Percentiles rank a stretch among this genome's conserved stretches.
phyloP scores from a whole-genome alignment of 1,139 yeast species.

The Kodamaea suecica region DNA sequence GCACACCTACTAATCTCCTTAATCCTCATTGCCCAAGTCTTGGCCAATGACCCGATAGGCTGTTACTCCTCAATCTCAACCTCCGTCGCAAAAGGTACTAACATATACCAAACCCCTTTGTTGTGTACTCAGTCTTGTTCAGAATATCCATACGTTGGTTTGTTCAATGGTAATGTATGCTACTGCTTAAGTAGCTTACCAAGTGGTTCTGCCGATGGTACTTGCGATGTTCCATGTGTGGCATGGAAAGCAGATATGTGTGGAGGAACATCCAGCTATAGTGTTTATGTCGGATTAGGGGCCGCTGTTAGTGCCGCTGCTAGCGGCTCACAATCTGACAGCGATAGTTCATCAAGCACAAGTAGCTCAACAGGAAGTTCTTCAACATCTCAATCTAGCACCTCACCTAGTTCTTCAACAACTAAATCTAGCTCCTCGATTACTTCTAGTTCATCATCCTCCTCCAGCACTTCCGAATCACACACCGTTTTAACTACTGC shows the following conservation, averaged over 20 bases:
- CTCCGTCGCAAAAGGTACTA: slow-evolving; percentile 33
- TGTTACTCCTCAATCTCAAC: slow-evolving; percentile 31
- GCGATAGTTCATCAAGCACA: too few relatives aligned
- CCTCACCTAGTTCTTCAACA: slow-evolving; percentile 1
- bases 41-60: slow-evolving; percentile 20
- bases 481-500: slow-evolving; percentile 11
- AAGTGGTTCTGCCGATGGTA: slow-evolving; percentile 19
- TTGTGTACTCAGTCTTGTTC: slow-evolving; percentile 50
- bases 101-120: slow-evolving; percentile 48
- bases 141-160: slow-evolving; percentile 54
- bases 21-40: slow-evolving; percentile 3
- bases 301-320: slow-evolving; percentile 1
- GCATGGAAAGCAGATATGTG: slow-evolving; percentile 47
- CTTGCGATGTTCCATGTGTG: slow-evolving; percentile 52
- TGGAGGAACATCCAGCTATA: slow-evolving; percentile 52
- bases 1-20: slow-evolving; percentile 4
- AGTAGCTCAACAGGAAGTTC: slow-evolving; percentile 3
- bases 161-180: slow-evolving; percentile 56
- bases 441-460: not conserved
- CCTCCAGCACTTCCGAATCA: not conserved
- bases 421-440: slow-evolving; percentile 3
- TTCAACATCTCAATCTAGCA: slow-evolving; percentile 5
- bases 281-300: slow-evolving; percentile 25
- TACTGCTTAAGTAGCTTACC: slow-evolving; percentile 64
- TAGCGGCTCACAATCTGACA: too few relatives aligned